Evolutionary conservation across 805 yeast genomes (phyloP).

Genomic region (Kodamaea lidongshanica): DNA sequence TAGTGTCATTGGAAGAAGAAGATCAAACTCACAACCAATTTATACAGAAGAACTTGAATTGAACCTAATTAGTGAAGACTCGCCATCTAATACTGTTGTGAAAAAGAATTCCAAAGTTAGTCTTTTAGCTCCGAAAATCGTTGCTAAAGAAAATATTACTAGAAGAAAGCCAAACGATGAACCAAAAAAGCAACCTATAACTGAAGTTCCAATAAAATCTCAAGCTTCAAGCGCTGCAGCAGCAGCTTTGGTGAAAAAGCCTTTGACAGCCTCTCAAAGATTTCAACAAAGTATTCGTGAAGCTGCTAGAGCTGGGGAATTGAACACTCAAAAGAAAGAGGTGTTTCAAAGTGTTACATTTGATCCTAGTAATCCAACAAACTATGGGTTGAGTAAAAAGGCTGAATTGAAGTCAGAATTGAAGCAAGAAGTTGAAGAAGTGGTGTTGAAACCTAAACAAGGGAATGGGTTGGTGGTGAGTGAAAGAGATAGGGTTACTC

Average conservation of each 20-base stretch:
- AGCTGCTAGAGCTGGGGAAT: slow-evolving; percentile 32
- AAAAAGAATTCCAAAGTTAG: no score
- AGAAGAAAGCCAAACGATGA: background rate
- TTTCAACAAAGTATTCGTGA: slow-evolving; percentile 34
- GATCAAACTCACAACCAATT: slow-evolving; percentile 35
- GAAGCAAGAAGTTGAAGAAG: no score
- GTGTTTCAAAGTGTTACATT: slow-evolving; percentile 30
- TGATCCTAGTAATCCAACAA: slow-evolving; percentile 34
- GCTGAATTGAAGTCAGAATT: no score
- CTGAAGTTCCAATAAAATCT: background rate
- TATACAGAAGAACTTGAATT: no score
- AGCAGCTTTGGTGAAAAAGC: slow-evolving; percentile 6
- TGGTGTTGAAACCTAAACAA: background rate
- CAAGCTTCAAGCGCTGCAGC: slow-evolving; percentile 9
- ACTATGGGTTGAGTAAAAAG: slow-evolving; percentile 12
- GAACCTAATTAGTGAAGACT: no score
- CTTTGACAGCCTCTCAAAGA: slow-evolving; percentile 32
- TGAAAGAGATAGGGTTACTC: slow-evolving; percentile 21
- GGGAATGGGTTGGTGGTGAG: slow-evolving; percentile 2
- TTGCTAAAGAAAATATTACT: background rate
- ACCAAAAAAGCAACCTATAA: no score
- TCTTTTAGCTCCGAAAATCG: no score
- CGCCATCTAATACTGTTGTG: no score
- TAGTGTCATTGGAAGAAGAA: slow-evolving; percentile 19
- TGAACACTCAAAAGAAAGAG: slow-evolving; percentile 34